Base-by-base conservation (phyloP, 331 rosid genomes). In the Rosa hybrid region DNA sequence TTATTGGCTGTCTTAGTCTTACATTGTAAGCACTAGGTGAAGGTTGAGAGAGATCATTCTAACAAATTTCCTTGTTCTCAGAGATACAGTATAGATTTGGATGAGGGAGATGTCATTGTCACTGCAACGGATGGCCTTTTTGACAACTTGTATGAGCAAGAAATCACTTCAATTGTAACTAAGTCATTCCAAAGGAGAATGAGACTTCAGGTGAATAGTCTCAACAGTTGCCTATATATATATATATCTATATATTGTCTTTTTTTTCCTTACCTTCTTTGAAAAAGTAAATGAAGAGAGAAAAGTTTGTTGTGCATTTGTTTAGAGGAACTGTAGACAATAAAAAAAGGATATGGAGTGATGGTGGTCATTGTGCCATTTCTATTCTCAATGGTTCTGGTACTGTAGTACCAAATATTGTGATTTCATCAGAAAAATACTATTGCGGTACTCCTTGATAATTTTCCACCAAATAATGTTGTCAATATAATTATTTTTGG, bases 61-160 rank as follows among this genome's bases (percentile, higher is more conserved):
- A 49, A 78, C 74, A 51, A n/a, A 7, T 39, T 5, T 60, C 9
- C 46, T 8, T 81, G 80, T 85, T 90, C 11, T 79, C 91, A 93
- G 97, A 86, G 17, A 41, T 88, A 93, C 89, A 78, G 12, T 79
- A 81, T 93, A 18, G 86, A 83, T 82, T 83, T 93, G 82, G 79
- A 89, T n/a, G 91, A 79, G 14, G 97, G 97, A 44, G 98, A 93
- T 72, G 88, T 90, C 75, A 83, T 93, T 84, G 80, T 91, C 42
- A 77, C 84, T 17, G 97, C 90, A 80, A 93, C 97, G 8, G 91
- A 93, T 64, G 98, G 97, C 80, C 93, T 93, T 67, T 91, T 93
- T 63, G 91, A 93, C 83, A 93, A 93, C 83, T 92, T 93, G 73
- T 90, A 91, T 44, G 94, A 87, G 76, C 89, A 90, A 86, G 98